phyloP scores from a whole-genome alignment of 2,329 filamentous ascomycete species.

The Scopulariopsis brevicaulis region DNA sequence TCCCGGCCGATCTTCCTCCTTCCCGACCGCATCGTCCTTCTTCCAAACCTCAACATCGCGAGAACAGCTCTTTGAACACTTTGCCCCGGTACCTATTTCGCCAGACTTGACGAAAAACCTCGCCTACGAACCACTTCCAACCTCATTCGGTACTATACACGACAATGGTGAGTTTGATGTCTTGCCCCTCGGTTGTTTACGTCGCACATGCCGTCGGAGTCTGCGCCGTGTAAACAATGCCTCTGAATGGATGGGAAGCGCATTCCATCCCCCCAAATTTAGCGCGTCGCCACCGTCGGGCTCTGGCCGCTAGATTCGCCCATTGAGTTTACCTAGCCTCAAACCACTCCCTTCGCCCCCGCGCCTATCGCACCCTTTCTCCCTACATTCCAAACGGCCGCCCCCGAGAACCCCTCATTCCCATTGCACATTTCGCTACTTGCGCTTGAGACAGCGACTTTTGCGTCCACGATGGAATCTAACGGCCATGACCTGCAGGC shows the following conservation, averaged over 20 bases:
- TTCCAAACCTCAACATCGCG: neutral
- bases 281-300: neutral
- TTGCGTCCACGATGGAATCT: constrained; percentile 33
- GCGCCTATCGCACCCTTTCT: neutral
- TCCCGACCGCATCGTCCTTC: neutral
- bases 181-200: neutral
- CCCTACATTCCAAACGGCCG: constrained; percentile 1
- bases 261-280: neutral
- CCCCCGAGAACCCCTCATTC: neutral
- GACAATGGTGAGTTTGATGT: neutral
- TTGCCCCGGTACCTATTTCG: neutral
- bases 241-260: neutral
- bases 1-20: neutral
- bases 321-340: neutral
- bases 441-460: no score
- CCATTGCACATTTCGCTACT: neutral
- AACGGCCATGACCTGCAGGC: constrained; percentile 47
- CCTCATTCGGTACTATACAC: neutral
- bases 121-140: neutral
- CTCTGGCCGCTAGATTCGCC: neutral
- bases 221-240: neutral
- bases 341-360: neutral
- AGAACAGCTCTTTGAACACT: neutral
- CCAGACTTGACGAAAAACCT: neutral
- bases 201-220: neutral